Percentiles rank a stretch among this genome's conserved stretches.
Conservation (phyloP, 1,284 basidiomycete species). For the Filobasidium uniguttulatum region DNA sequence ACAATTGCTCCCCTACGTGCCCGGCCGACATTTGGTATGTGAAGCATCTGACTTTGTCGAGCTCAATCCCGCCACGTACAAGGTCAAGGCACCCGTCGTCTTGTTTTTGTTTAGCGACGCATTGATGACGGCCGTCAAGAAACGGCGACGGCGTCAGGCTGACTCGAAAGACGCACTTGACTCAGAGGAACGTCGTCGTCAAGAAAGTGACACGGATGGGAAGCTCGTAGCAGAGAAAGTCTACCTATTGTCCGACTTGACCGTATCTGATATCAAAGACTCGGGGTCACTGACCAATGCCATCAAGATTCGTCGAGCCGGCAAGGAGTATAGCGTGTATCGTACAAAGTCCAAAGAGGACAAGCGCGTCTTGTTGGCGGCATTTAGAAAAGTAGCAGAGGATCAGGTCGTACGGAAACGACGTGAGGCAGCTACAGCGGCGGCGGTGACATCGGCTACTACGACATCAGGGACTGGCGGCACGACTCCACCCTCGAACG, state of each 20-base stretch:
- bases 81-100: conserved; percentile 69
- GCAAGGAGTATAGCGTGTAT: conserved; percentile 88
- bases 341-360: conserved; percentile 66
- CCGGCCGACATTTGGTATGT: conserved; percentile 77
- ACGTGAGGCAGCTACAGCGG: conserved; percentile 77
- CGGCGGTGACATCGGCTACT: too few relatives aligned
- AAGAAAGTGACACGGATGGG: too few relatives aligned
- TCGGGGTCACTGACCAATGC: conserved; percentile 94
- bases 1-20: conserved; percentile 79
- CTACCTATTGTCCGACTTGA: conserved; percentile 81
- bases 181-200: too few relatives aligned
- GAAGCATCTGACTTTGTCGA: conserved; percentile 74
- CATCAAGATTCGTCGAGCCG: conserved; percentile 84
- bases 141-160: conserved; percentile 39
- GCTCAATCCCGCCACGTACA: conserved; percentile 91
- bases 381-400: conserved; percentile 83
- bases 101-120: conserved; percentile 86
- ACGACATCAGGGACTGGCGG: conserved; percentile 58
- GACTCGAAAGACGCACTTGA: conserved; percentile 33
- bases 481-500: conserved; percentile 37
- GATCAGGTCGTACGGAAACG: conserved; percentile 74
- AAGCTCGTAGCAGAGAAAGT: conserved; percentile 77
- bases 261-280: conserved; percentile 91
- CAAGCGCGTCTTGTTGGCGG: conserved; percentile 69
- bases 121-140: conserved; percentile 64